These are phyloP conservation scores for Cucurbita argyrosperma DNA, from an alignment of 306 rosid species.

Conservation along the genomic window DNA sequence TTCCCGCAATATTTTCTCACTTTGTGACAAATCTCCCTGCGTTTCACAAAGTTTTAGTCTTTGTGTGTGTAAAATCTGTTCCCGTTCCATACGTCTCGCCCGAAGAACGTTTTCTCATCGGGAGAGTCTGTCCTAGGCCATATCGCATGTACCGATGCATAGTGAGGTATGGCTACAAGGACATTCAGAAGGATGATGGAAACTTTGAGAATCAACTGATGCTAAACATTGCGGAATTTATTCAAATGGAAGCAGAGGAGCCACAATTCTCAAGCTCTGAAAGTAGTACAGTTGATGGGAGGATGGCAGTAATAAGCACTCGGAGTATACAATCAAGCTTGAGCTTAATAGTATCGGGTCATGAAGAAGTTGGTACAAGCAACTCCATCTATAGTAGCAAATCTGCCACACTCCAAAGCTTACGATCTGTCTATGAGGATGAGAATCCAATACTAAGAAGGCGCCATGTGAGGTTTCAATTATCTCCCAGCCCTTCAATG, in stretches of 20 bases:
- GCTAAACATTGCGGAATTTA: slow-evolving; percentile 70
- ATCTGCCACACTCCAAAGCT: slow-evolving; percentile 44
- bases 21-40: slow-evolving; percentile 88
- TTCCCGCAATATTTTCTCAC: slow-evolving; percentile 82
- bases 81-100: slow-evolving; percentile 76
- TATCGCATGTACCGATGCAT: slow-evolving; percentile 82
- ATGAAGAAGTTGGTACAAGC: slow-evolving; percentile 23
- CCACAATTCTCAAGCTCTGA: slow-evolving; percentile 51
- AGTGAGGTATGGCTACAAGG: slow-evolving; percentile 79
- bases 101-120: slow-evolving; percentile 77
- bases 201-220: slow-evolving; percentile 72
- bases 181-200: slow-evolving; percentile 63
- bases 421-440: slow-evolving; percentile 49
- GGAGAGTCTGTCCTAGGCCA: slow-evolving; percentile 62
- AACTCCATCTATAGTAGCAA: slow-evolving; percentile 47
- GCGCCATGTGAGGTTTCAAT: slow-evolving; percentile 55
- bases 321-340: slow-evolving; percentile 28
- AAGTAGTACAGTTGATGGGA: slow-evolving; percentile 47
- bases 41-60: slow-evolving; percentile 67
- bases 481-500: slow-evolving; percentile 32
- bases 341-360: slow-evolving; percentile 29
- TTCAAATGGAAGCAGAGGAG: slow-evolving; percentile 71
- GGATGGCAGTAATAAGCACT: slow-evolving; percentile 76
- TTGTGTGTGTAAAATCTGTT: slow-evolving; percentile 76
- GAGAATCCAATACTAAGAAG: slow-evolving; percentile 47